Evolutionary conservation across 768 basidiomycete species (phyloP).

Genomic region (Mycena maculata): DNA sequence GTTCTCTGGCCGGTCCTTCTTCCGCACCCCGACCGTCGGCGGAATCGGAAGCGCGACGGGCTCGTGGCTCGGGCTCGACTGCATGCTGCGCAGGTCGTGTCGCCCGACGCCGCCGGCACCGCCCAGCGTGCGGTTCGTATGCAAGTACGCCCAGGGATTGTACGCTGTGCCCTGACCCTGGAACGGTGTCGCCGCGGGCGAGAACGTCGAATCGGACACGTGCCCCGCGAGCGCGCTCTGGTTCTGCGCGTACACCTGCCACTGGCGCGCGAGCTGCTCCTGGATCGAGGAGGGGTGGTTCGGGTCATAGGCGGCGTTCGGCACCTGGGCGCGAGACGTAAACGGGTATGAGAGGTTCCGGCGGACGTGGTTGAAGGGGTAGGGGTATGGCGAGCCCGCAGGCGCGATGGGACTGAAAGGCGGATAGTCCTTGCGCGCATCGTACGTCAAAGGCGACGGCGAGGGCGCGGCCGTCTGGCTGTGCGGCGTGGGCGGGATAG

Average conservation of each 20-base stretch:
- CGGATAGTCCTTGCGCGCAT: constrained; percentile 50
- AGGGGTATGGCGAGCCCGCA: constrained; percentile 83
- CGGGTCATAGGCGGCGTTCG: constrained; percentile 52
- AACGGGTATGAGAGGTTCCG: constrained; percentile 59
- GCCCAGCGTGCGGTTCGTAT: constrained; percentile 63
- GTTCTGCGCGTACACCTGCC: constrained; percentile 84
- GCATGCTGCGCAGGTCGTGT: constrained; percentile 61
- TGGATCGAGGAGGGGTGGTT: constrained; percentile 64
- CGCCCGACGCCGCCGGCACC: constrained; percentile 35
- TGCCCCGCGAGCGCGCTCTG: constrained; percentile 55
- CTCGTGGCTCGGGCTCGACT: constrained; percentile 79
- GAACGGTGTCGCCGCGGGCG: constrained; percentile 81
- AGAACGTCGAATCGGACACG: constrained; percentile 79
- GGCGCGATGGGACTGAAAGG: constrained; percentile 66
- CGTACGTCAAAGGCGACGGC: constrained; percentile 71
- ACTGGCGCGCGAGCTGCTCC: constrained; percentile 79
- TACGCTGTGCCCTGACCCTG: constrained; percentile 58
- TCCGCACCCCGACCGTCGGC: constrained; percentile 59
- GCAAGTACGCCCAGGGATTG: constrained; percentile 80
- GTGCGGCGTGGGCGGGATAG: constrained; percentile 84
- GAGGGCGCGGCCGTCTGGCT: constrained; percentile 80
- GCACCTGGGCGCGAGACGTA: constrained; percentile 44
- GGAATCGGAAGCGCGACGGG: constrained; percentile 67
- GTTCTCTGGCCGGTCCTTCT: constrained; percentile 41
- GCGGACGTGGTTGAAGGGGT: constrained; percentile 79